Evolutionary conservation across 495 filamentous ascomycete genomes (phyloP).

Genomic region (Parathielavia appendiculata): DNA sequence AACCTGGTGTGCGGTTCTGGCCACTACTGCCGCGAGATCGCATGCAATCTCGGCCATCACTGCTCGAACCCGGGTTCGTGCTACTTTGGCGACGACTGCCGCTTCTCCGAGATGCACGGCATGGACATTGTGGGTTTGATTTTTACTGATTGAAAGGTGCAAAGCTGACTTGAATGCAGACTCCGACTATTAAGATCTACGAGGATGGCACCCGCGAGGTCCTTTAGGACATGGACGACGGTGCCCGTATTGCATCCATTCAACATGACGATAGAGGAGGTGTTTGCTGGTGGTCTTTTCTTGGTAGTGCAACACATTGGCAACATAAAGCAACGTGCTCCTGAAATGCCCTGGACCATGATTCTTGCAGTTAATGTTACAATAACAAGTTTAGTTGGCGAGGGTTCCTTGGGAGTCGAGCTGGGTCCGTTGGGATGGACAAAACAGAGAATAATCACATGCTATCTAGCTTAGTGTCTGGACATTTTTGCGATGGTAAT

Average conservation of each 20-base stretch:
- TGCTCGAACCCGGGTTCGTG: conserved; percentile 26
- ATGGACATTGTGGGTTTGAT: conserved; percentile 33
- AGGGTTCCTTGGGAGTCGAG: too few relatives aligned
- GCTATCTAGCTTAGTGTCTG: too few relatives aligned
- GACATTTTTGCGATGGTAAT: too few relatives aligned
- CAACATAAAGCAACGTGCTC: too few relatives aligned
- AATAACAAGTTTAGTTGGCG: too few relatives aligned
- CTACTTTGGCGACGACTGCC: conserved; percentile 25
- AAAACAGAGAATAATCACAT: too few relatives aligned
- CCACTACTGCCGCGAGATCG: conserved; percentile 23
- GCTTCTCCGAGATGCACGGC: conserved; percentile 29
- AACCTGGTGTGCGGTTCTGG: conserved; percentile 22
- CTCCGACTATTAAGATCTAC: conserved; percentile 24
- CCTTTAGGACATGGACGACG: neutral
- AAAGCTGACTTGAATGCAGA: conserved; percentile 12
- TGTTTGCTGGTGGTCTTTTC: neutral
- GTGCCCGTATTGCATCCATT: neutral
- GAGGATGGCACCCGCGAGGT: conserved; percentile 27
- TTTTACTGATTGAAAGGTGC: neutral
- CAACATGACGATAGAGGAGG: neutral
- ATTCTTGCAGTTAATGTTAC: too few relatives aligned
- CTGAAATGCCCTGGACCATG: too few relatives aligned
- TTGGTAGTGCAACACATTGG: neutral
- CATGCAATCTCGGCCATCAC: conserved; percentile 36
- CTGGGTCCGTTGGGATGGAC: too few relatives aligned